Base-by-base conservation (phyloP, 2,329 filamentous ascomycete genomes). In the Alternaria sp. region DNA sequence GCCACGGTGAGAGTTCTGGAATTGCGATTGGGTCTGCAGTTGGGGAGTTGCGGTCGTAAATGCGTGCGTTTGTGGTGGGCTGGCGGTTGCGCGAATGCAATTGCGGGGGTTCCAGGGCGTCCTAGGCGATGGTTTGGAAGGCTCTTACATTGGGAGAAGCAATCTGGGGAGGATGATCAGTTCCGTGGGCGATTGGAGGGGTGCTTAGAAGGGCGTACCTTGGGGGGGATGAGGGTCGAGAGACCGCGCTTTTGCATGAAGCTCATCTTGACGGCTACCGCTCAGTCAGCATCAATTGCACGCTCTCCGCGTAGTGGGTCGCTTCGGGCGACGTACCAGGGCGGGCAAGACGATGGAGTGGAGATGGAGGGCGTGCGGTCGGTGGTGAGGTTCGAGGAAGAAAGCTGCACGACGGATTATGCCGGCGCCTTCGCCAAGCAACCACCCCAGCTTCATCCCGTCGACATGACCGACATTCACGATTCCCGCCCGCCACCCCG, bases 181-280 rank as follows among this genome's bases (percentile, higher is more conserved):
- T 62, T 62, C 52, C 36, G 47, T 55, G 52, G 54, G 49, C 48
- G 22, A 51, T 43, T 51, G 46, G 56, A 61, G 61, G 54, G 61
- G 53, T 43, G 59, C 42, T 16, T 54, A 41, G 46, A 58, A 58
- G 52, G 64, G 73, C 85, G 74, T 86, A 97, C 94, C 93, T 99
- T 99, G 79, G 96, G 95, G 75, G 96, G 96, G 78, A 99, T 97
- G 83, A 99, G 91, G 87, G 96, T 97, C 81, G 95, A 98, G 80
- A 97, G 91, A 87, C 88, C 91, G 85, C 94, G 90, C 84, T 91
- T 92, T 79, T 89, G 88, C 79, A 96, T 87, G 88, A 89, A 95
- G 87, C 93, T 97, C 94, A 97, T 97, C 83, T 84, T 92, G 87
- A 81, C 76, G 71, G 72, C 78, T 81, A 68, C 57, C 42, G 34